A percentile compares a stretch with the other conserved stretches of the same genome.
These are phyloP conservation scores for Aspergillus wentii DNA, from an alignment of 495 filamentous ascomycete species.

Conservation along the genomic window DNA sequence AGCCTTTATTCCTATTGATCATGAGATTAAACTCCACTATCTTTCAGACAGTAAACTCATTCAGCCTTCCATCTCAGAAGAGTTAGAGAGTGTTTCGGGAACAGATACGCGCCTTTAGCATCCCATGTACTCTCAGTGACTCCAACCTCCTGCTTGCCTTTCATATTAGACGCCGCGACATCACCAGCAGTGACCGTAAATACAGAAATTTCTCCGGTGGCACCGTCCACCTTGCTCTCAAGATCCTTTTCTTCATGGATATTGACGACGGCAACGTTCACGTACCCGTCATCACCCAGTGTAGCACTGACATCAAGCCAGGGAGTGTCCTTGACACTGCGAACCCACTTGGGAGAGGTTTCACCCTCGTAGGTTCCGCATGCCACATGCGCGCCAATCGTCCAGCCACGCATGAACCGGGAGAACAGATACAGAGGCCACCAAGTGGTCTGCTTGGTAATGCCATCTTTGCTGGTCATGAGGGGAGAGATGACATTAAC, in stretches of 20 bases:
- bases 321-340: conserved; percentile 58
- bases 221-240: conserved; percentile 50
- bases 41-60: conserved; percentile 1
- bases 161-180: conserved; percentile 54
- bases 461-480: conserved; percentile 59
- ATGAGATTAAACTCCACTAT: neutral
- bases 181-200: conserved; percentile 56
- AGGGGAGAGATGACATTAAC: conserved; percentile 76
- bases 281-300: conserved; percentile 54
- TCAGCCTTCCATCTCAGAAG: conserved; percentile 61
- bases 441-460: conserved; percentile 71
- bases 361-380: conserved; percentile 56
- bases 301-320: conserved; percentile 68
- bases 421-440: conserved; percentile 71
- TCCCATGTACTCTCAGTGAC: conserved; percentile 59
- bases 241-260: conserved; percentile 54
- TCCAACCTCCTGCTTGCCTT: conserved; percentile 53
- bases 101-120: conserved; percentile 51
- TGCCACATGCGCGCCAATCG: conserved; percentile 56
- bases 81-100: conserved; percentile 62
- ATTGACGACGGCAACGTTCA: conserved; percentile 66
- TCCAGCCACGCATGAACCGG: conserved; percentile 69
- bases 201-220: conserved; percentile 41
- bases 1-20: too few species aligned
- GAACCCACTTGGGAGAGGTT: conserved; percentile 61